A percentile compares a stretch with the other conserved stretches of the same genome.
These are phyloP conservation scores for Manihot esculenta DNA, from an alignment of 441 rosid genomes.

Conservation along the genomic window DNA sequence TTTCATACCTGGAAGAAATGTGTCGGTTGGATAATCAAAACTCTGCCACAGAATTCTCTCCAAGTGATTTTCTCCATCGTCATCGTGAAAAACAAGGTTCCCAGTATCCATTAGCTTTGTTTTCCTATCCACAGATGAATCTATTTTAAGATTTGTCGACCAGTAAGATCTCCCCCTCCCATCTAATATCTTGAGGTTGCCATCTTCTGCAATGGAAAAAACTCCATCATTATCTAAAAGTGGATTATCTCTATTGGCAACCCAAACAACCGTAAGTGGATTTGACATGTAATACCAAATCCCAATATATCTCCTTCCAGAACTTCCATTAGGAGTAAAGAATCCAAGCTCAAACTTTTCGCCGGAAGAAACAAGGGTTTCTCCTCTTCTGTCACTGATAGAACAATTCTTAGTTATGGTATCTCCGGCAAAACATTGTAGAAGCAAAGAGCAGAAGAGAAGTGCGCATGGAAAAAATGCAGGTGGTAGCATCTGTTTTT, in stretches of 20 bases:
- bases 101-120: slow-evolving; percentile 52
- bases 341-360: slow-evolving; percentile 59
- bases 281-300: slow-evolving; percentile 48
- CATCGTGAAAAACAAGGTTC: slow-evolving; percentile 41
- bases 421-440: slow-evolving; percentile 37
- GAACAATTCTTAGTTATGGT: slow-evolving; percentile 22
- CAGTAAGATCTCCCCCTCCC: slow-evolving; percentile 26
- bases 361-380: slow-evolving; percentile 47
- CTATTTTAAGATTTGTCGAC: slow-evolving; percentile 29
- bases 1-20: slow-evolving; percentile 76
- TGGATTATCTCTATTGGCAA: slow-evolving; percentile 56
- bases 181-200: slow-evolving; percentile 41
- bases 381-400: slow-evolving; percentile 34
- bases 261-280: slow-evolving; percentile 56
- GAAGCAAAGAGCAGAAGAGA: slow-evolving; percentile 27
- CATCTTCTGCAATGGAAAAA: slow-evolving; percentile 31
- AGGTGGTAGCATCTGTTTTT: slow-evolving; percentile 25
- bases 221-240: slow-evolving; percentile 29
- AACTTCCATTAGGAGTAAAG: slow-evolving; percentile 48
- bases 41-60: slow-evolving; percentile 50
- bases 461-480: slow-evolving; percentile 25
- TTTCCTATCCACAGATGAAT: slow-evolving; percentile 17
- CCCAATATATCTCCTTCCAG: slow-evolving; percentile 49
- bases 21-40: slow-evolving; percentile 60
- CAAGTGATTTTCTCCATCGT: slow-evolving; percentile 20